phyloP scores from a whole-genome alignment of 176 grass and related monocot species.

The Triticum urartu region DNA sequence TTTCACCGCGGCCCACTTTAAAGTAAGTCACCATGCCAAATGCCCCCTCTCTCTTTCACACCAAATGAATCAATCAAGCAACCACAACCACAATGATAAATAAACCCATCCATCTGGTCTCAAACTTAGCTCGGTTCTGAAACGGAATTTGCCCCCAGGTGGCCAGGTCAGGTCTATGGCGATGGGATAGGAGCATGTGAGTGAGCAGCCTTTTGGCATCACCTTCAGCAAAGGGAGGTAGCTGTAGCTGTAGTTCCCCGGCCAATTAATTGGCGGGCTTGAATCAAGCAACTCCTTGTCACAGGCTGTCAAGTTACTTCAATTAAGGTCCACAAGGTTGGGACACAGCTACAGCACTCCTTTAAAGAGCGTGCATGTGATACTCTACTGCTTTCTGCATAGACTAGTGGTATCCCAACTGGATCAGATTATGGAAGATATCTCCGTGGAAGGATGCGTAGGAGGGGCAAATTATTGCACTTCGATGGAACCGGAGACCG shows the following conservation, averaged over 20 bases:
- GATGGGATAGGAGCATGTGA: constrained; percentile 22
- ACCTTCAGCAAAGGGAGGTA: constrained; percentile 2
- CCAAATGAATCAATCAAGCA: not conserved
- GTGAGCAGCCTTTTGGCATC: constrained; percentile 23
- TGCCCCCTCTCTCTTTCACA: not conserved
- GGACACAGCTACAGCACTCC: constrained; percentile 20
- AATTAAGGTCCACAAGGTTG: constrained; percentile 28
- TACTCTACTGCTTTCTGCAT: constrained; percentile 11
- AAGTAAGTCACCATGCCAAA: not conserved
- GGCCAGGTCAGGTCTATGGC: not conserved
- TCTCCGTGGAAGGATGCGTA: not conserved
- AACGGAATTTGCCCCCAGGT: not conserved
- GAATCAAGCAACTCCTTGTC: constrained; percentile 4
- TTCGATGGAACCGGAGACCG: not conserved
- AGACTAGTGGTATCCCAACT: not conserved
- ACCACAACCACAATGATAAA: not conserved
- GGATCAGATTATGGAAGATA: not conserved
- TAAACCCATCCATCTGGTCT: not conserved
- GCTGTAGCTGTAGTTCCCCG: constrained; percentile 18
- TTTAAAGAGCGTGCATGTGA: constrained; percentile 38
- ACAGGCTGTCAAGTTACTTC: constrained; percentile 33
- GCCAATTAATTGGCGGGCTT: constrained; percentile 25
- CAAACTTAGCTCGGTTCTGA: not conserved
- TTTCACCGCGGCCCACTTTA: constrained; percentile 15
- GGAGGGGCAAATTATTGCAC: not conserved